Base-by-base conservation (phyloP, 2,329 filamentous ascomycete genomes). In the Paraphoma chrysanthemicola region DNA sequence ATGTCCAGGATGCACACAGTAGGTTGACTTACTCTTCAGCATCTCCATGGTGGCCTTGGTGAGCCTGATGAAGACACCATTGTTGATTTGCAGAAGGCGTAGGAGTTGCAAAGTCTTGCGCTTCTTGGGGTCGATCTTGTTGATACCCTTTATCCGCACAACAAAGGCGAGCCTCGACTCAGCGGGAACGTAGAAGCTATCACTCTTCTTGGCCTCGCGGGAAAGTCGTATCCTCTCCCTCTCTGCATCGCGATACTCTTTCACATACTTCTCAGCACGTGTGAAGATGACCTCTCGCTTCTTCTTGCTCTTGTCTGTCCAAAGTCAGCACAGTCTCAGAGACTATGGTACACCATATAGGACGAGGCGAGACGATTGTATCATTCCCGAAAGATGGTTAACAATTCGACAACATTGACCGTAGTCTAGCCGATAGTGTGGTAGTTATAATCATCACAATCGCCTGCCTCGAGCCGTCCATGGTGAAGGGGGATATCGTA, bases 361-460 rank as follows among this genome's bases (percentile, higher is more conserved):
- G 53, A 57, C 60, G 48, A 52, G 60, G 59, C 62, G 69, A 63
- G 66, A 62, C 67, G 62, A 69, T 69, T 60, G 70, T 62, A 67
- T 98, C 95, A 97, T 93, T 92, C 93, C 94, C 93, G 93, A 97
- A 97, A 97, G 93, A 96, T 96, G 92, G 92, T 96, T 92, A 89
- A 92, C 86, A 86, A 86, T 86, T 91, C 92, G 93, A 97, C 94
- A 96, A 85, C 95, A 99, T 96, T 80, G 95, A 94, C 91, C 82
- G 74, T 70, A 83, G 91, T 91, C 95, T 99, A 98, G 94, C 94
- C 91, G 92, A 90, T 69, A 82, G 83, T 81, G 80, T 87, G 85
- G 85, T 91, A 86, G 88, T 89, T 86, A 90, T 90, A 92, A 98
- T 98, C 94, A 98, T 85, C 78, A 78, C 57, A 65, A 69, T 65